Conservation (phyloP, 78 protist genomes). For the Cavenderia fasciculata region DNA sequence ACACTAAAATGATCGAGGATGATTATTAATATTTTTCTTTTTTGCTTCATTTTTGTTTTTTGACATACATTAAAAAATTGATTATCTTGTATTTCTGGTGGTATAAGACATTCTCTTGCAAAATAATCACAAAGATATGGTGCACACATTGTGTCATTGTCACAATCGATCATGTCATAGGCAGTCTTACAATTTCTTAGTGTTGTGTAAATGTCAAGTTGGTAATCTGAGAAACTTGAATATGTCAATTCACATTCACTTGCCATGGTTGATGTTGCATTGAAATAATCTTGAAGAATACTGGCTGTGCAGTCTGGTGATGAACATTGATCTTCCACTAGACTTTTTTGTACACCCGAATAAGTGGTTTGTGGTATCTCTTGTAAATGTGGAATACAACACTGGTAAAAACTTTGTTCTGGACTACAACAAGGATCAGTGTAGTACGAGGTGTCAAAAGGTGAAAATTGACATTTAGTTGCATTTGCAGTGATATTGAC, state of each 20-base stretch:
- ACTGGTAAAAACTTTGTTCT: conserved; percentile 1
- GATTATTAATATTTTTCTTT: no score
- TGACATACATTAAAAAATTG: no score
- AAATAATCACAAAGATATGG: no score
- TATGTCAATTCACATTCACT: background rate
- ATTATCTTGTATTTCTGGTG: no score
- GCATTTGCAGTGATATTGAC: background rate
- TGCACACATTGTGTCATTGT: background rate
- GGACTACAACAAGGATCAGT: conserved; percentile 50
- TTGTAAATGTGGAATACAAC: conserved; percentile 9
- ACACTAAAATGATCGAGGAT: no score
- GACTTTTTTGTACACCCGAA: background rate
- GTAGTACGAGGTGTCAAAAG: background rate
- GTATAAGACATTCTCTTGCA: no score
- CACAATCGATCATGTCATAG: background rate
- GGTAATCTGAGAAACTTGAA: background rate
- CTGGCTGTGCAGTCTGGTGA: conserved; percentile 11
- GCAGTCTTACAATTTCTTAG: background rate
- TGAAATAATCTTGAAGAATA: conserved; percentile 11
- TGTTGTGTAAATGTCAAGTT: background rate
- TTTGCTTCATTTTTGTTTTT: no score
- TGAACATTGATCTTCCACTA: conserved; percentile 5
- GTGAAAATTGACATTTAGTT: conserved; percentile 2
- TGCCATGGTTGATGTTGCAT: background rate
- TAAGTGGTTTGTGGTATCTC: background rate